Percentiles rank a stretch among this genome's conserved stretches.
Conservation (phyloP, 441 rosid species). For the Gossypium lobatum region DNA sequence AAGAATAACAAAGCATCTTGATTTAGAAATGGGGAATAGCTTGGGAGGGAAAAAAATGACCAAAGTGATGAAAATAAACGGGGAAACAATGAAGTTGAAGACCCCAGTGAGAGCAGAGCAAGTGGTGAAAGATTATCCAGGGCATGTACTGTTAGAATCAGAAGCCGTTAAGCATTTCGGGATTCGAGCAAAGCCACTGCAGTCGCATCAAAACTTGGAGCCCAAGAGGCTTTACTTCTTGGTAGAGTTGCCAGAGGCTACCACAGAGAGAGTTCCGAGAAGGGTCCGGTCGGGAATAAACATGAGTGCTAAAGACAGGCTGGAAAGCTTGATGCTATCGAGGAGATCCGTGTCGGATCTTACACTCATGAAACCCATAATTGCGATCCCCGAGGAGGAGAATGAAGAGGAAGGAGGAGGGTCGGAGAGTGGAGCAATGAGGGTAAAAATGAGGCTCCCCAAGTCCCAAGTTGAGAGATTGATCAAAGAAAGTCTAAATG, state of each 20-base stretch:
- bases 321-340: slow-evolving; percentile 72
- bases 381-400: slow-evolving; percentile 8
- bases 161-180: slow-evolving; percentile 84
- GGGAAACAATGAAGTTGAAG: slow-evolving; percentile 73
- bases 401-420: slow-evolving; percentile 7
- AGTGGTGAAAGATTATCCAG: slow-evolving; percentile 58
- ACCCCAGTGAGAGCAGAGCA: slow-evolving; percentile 70
- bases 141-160: slow-evolving; percentile 67
- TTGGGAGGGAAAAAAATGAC: slow-evolving; percentile 54
- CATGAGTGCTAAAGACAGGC: slow-evolving; percentile 82
- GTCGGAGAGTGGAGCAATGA: slow-evolving; percentile 21
- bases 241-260: slow-evolving; percentile 56
- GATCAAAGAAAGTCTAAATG: slow-evolving; percentile 55
- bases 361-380: slow-evolving; percentile 33
- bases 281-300: slow-evolving; percentile 70
- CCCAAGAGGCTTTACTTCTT: slow-evolving; percentile 78
- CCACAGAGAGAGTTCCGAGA: slow-evolving; percentile 41
- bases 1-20: too few relatives aligned
- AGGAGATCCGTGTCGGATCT: slow-evolving; percentile 82
- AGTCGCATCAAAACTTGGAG: slow-evolving; percentile 42
- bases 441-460: slow-evolving; percentile 63
- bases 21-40: slow-evolving; percentile 64
- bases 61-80: slow-evolving; percentile 78
- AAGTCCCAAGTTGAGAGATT: slow-evolving; percentile 62
- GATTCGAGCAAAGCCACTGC: slow-evolving; percentile 64